Conservation (phyloP, 805 yeast genomes). For the Pichia pseudocactophila region DNA sequence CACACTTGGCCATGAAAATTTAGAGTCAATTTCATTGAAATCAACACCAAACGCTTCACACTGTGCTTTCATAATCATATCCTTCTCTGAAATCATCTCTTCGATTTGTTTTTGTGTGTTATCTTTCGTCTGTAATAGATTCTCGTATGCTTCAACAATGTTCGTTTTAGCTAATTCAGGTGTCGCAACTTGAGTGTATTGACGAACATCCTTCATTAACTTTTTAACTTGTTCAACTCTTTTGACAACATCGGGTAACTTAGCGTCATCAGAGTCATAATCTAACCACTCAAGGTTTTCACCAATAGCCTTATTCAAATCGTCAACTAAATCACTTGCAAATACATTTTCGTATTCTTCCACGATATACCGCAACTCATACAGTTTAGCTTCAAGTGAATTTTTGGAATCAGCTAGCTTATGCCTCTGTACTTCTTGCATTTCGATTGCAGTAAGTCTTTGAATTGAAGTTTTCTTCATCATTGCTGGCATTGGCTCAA, state of each 20-base stretch:
- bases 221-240: constrained; percentile 24
- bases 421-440: constrained; percentile 45
- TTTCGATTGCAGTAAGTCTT: constrained; percentile 45
- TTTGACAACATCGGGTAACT: constrained; percentile 29
- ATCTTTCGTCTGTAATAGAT: neutral
- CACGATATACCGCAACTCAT: constrained; percentile 52
- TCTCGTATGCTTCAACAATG: neutral
- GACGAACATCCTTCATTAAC: neutral
- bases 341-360: constrained; percentile 43
- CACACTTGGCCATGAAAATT: constrained; percentile 17
- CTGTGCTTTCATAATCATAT: constrained; percentile 1
- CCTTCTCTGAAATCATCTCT: constrained; percentile 20
- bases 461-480: constrained; percentile 37
- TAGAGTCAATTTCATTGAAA: constrained; percentile 35
- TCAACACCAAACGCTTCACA: constrained; percentile 38
- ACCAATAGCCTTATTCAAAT: constrained; percentile 30
- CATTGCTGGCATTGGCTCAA: constrained; percentile 41
- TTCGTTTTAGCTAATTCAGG: constrained; percentile 31
- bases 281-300: constrained; percentile 73
- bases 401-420: constrained; percentile 51
- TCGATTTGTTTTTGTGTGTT: constrained; percentile 32
- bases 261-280: constrained; percentile 50
- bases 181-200: constrained; percentile 2
- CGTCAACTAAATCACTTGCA: constrained; percentile 32
- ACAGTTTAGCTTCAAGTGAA: constrained; percentile 62